Base-by-base conservation (phyloP, 2,329 filamentous ascomycete species). In the Colletotrichum sojae region DNA sequence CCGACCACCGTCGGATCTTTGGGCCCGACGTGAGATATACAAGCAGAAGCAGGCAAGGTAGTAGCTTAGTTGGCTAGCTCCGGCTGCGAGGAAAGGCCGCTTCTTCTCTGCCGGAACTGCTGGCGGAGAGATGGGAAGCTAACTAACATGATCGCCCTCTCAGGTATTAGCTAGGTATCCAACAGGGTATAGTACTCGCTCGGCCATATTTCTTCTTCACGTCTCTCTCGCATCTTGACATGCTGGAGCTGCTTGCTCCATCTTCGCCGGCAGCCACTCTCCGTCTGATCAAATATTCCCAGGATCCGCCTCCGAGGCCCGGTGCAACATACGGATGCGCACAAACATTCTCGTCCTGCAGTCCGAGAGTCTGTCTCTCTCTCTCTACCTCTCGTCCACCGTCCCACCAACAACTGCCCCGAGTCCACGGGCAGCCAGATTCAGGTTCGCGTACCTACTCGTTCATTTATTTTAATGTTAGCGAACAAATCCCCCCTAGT, bases 141-240 rank as follows among this genome's bases (percentile, higher is more conserved):
- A 67, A 39, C 59, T 53, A 67, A 39, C 46, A 18, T 39, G 18
- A 45, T 52, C 52, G 39, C 20, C 52, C 16, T 63, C 25, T n/a
- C 8, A 36, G 31, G 31, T 36, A 12, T 36, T 36, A 36, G 9
- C 9, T 36, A 36, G 31, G 2, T 36, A 25, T 3, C 22, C 22
- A 36, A 9, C 31, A 10, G 9, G 27, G 12, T 13, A 3, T 51
- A 15, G 6, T 51, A 15, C 16, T 49, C 27, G 18, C 13, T 40
- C 61, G 62, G 62, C 36, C 22, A 56, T 60, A 52, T 61, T 53
- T 27, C 49, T 66, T 60, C 62, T 66, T 69, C 25, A 15, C 25
- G 49, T 18, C 54, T 20, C 25, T 53, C 51, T 51, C 57, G 55
- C 55, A 52, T 59, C 51, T 53, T 56, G 45, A 61, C 56, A 39